Evolutionary conservation across 1,284 basidiomycete species (phyloP).

Genomic region (Entoloma clypeatum): DNA sequence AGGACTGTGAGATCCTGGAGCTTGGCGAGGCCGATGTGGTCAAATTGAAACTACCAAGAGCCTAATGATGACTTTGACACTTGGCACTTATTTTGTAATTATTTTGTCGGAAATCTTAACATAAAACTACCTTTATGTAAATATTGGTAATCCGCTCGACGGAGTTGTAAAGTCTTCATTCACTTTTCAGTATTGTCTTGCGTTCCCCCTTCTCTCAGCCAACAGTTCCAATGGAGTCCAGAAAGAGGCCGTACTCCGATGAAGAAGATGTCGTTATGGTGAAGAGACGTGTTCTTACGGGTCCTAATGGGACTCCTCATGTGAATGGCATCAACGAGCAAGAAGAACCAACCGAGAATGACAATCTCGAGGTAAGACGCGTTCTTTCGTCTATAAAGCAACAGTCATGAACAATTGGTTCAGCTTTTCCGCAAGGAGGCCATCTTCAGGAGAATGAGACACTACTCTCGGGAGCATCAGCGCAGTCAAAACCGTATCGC

Average conservation of each 20-base stretch:
- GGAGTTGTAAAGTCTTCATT: conserved; percentile 34
- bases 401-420: conserved; percentile 19
- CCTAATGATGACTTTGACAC: conserved; percentile 16
- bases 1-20: conserved; percentile 77
- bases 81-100: conserved; percentile 2
- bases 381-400: conserved; percentile 15
- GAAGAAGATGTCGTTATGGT: conserved; percentile 47
- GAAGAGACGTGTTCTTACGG: conserved; percentile 66
- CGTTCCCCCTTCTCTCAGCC: conserved; percentile 18
- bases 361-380: conserved; percentile 66
- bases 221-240: conserved; percentile 50
- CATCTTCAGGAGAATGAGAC: conserved; percentile 87
- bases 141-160: conserved; percentile 36
- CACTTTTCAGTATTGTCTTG: conserved; percentile 21
- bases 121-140: conserved; percentile 15
- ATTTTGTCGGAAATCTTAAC: conserved; percentile 1
- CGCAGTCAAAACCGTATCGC: conserved; percentile 64
- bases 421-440: conserved; percentile 87
- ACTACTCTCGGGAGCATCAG: conserved; percentile 82
- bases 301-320: conserved; percentile 53
- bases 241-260: conserved; percentile 59
- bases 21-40: conserved; percentile 38
- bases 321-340: conserved; percentile 52
- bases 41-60: conserved; percentile 34
- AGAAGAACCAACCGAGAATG: conserved; percentile 56